These are phyloP conservation scores for Diutina scorzettiae DNA, from an alignment of 1,139 yeast species.

Conservation along the genomic window DNA sequence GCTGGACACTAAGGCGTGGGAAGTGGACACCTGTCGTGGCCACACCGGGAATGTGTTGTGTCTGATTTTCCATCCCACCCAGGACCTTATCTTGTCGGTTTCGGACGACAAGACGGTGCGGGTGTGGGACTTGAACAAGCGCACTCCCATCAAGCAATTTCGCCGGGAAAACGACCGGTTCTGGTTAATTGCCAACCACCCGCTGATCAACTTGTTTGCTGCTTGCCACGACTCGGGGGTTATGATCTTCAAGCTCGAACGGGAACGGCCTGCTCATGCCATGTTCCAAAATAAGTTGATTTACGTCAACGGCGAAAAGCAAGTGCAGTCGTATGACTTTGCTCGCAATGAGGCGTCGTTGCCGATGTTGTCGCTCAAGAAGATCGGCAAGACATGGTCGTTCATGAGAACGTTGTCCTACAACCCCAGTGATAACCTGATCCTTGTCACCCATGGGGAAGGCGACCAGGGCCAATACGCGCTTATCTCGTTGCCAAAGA, in stretches of 20 bases:
- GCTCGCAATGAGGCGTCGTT: conserved; percentile 47
- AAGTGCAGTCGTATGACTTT: conserved; percentile 70
- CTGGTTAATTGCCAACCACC: conserved; percentile 89
- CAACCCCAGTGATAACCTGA: conserved; percentile 85
- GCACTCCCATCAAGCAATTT: conserved; percentile 90
- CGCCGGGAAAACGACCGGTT: conserved; percentile 91
- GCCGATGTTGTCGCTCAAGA: conserved; percentile 76
- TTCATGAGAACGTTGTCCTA: conserved; percentile 78
- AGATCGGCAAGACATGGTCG: conserved; percentile 77
- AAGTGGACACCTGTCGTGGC: conserved; percentile 96
- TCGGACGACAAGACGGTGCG: conserved; percentile 96
- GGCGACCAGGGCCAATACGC: conserved; percentile 57
- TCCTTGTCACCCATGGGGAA: conserved; percentile 71
- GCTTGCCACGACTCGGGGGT: conserved; percentile 97
- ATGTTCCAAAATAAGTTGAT: conserved; percentile 58
- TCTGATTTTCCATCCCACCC: conserved; percentile 87
- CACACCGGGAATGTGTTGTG: conserved; percentile 89
- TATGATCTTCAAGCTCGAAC: conserved; percentile 93
- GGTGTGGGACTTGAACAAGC: conserved; percentile 92
- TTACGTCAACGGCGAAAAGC: conserved; percentile 76
- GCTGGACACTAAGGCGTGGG: conserved; percentile 99
- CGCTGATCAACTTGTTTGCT: conserved; percentile 82
- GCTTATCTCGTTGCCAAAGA: conserved; percentile 69
- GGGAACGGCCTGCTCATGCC: conserved; percentile 91
- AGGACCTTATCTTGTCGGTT: conserved; percentile 84